Evolutionary conservation across 2,329 filamentous ascomycete species (phyloP), one percentile per base, ranked within the genome.

Genomic region (Thielaviopsis populi): DNA sequence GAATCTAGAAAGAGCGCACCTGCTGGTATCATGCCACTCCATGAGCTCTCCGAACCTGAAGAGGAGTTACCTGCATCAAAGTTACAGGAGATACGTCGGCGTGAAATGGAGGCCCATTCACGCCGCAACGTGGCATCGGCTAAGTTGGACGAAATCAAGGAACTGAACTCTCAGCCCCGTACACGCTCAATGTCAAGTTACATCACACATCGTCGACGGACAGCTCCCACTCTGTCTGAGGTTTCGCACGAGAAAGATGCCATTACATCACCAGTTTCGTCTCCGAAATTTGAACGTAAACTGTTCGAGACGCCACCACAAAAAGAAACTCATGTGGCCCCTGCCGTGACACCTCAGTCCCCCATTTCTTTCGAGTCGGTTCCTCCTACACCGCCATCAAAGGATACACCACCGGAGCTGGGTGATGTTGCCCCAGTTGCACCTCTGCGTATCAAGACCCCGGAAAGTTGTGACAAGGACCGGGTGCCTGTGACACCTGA

Each of bases 61-160:
- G 64, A 66, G 8, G 56, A 66, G 10, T 33, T 19, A 19, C 54
- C 42, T 17, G 24, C 59, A 2, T 75, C 73, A 15, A 78, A 77
- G 61, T 68, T 82, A 6, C 78, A 81, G 50, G 77, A 80, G 30
- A 76, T 82, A 59, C 72, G 74, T 43, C 72, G 74, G 58, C 72
- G 74, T 24, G 78, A 80, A 68, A 72, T 72, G 48, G 73, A 76
- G 30, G 75, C 30, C n/a, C 33, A 43, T 15, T 60, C 40, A 24
- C 59, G 63, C 7, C 22, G 59, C 22, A 65, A 33, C 37, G 30
- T 50, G 7, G 63, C 59, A 8, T 62, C 63, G 7, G 59, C 41
- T 19, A 60, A 53, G 75, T 70, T 83, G 2, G 79, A 78, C 42
- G 80, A 82, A 69, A 81, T 82, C 63, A 74, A 76, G 46, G 77